Evolutionary conservation across 371 early-diverging fungal genomes (phyloP), one percentile per base, ranked within the genome.

Genomic region (Catenaria anguillulae): DNA sequence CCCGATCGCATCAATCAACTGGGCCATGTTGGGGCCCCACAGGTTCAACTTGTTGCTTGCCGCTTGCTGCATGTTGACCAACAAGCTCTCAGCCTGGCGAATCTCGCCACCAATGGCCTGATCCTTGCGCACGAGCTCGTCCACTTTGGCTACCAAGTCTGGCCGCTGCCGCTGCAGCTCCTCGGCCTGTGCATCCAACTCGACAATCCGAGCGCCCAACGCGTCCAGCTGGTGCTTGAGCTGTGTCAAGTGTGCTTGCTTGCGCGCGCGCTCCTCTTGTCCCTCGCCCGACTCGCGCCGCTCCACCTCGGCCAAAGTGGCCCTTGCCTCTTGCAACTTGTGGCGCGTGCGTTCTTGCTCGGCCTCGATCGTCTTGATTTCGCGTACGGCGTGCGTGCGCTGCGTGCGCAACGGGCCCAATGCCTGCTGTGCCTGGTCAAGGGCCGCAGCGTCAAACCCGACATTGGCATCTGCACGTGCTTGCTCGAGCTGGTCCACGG

Each of bases 1-100:
- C 15, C 77, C 66, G 55, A 95, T 89, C 3, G 71, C 77, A 2
- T 63, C 60, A 64, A 93, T 59, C 0, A 90, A 82, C 10, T 82
- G 77, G 2, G 85, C 84, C 62, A 90, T 84, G 5, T 66, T 66
- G 10, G 0, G n/a, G 6, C 42, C 60, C 60, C 60, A 60, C 19
- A 13, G 19, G 43, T 24, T 12, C 10, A 65, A 56, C 2, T 70
- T 65, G 17, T n/a, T 31, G 35, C 55, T 50, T 5, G 40, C 43
- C 5, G 63, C 43, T 1, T 60, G 26, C 2, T 59, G 34, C 12
- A 59, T 52, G 23, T 45, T 31, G 1, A 56, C 29, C n/a, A 67
- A 17, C 17, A 60, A 34, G 19, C 46, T 60, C 62, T 72, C 71
- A 6, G 73, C 62, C n/a, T 66, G 68, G 12, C 67, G 68, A 24